Evolutionary conservation across 208 protist genomes (phyloP).

Genomic region (Trypanosoma mega): DNA sequence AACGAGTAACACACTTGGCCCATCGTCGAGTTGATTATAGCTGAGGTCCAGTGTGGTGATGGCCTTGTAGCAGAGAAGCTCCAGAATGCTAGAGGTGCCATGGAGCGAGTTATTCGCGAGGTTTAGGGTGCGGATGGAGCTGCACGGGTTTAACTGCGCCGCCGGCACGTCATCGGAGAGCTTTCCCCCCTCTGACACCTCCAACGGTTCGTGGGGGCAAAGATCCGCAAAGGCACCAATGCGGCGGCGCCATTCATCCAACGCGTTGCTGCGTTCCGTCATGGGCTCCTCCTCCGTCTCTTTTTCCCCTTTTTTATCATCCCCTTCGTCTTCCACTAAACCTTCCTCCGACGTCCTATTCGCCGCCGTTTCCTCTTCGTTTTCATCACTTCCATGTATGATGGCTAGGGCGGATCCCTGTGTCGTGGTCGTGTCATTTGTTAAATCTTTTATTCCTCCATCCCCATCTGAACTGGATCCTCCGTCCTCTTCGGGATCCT

Average conservation of each 20-base stretch:
- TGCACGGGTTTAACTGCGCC: slow-evolving; percentile 55
- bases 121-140: slow-evolving; percentile 81
- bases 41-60: slow-evolving; percentile 89
- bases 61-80: slow-evolving; percentile 70
- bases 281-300: slow-evolving; percentile 7
- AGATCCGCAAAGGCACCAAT: slow-evolving; percentile 31
- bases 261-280: slow-evolving; percentile 25
- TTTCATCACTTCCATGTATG: background rate
- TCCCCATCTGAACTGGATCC: no score
- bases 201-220: slow-evolving; percentile 37
- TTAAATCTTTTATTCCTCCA: no score
- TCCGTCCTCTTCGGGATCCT: no score
- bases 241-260: slow-evolving; percentile 30
- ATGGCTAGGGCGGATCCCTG: no score
- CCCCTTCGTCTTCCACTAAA: background rate
- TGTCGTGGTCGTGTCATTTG: no score
- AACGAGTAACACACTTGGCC: slow-evolving; percentile 76
- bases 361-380: background rate
- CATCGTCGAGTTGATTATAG: slow-evolving; percentile 87
- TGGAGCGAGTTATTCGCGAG: slow-evolving; percentile 79
- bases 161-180: slow-evolving; percentile 24
- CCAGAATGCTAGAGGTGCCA: slow-evolving; percentile 44
- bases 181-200: slow-evolving; percentile 12
- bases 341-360: background rate
- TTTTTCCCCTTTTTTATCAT: slow-evolving; percentile 12